phyloP scores from a whole-genome alignment of 441 rosid species.

The California macrophylla region DNA sequence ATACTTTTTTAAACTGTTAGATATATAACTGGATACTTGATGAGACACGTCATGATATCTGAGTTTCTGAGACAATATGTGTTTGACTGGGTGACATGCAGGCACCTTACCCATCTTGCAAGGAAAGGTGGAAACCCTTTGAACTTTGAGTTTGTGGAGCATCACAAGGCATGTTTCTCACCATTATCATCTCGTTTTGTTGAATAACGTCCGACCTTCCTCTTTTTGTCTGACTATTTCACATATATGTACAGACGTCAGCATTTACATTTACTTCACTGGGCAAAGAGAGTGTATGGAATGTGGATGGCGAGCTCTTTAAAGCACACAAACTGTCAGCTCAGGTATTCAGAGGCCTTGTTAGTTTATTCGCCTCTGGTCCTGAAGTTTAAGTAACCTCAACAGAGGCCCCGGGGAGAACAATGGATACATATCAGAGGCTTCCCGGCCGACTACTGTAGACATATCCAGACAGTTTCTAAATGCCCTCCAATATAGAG shows the following conservation, averaged over 20 bases:
- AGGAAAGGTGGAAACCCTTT: conserved; percentile 70
- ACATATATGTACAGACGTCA: conserved; percentile 37
- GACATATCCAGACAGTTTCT: too few relatives aligned
- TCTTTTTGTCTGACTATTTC: neutral
- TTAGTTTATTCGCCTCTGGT: conserved; percentile 79
- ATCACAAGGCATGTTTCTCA: conserved; percentile 49
- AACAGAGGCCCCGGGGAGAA: too few relatives aligned
- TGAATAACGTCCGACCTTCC: neutral
- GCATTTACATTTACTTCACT: conserved; percentile 76
- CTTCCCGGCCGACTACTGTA: too few relatives aligned
- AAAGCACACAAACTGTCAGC: conserved; percentile 79
- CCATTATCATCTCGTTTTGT: neutral
- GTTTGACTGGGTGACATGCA: too few relatives aligned
- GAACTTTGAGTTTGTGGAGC: conserved; percentile 76
- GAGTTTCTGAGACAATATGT: too few relatives aligned
- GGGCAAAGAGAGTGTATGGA: conserved; percentile 79
- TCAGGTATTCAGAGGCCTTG: conserved; percentile 77
- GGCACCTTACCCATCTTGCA: conserved; percentile 88
- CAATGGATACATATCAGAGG: too few relatives aligned
- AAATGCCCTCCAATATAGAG: too few relatives aligned
- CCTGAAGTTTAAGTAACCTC: conserved; percentile 37
- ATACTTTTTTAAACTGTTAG: too few relatives aligned
- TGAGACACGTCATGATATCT: too few relatives aligned
- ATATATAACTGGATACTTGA: neutral
- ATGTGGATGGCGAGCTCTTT: conserved; percentile 87